Evolutionary conservation across 345 rosid species (phyloP).

Genomic region (Eucalyptus coolabah): DNA sequence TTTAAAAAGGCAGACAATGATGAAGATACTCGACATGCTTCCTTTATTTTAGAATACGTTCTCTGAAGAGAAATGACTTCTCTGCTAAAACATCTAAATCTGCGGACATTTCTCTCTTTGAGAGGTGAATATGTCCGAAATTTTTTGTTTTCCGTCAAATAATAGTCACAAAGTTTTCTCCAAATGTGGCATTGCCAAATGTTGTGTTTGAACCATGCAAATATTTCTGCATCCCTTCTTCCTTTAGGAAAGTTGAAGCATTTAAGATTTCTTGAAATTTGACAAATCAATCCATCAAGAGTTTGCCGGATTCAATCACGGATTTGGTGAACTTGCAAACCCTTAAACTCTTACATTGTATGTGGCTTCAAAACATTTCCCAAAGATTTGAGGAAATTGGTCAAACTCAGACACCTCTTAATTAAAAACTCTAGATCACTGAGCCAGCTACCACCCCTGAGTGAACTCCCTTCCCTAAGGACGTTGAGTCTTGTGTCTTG

Average conservation of each 20-base stretch:
- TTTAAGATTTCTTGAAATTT: no score
- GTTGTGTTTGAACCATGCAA: accelerated
- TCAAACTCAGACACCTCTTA: no score
- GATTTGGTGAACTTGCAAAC: no score
- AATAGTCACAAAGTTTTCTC: not conserved
- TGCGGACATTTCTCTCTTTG: not conserved
- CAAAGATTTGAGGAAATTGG: no score
- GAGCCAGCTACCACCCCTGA: not conserved
- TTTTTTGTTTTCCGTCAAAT: no score
- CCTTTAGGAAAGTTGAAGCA: no score
- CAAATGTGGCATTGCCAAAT: no score
- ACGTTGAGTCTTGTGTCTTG: not conserved
- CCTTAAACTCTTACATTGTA: accelerated
- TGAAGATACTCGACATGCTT: not conserved
- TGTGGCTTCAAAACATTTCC: no score
- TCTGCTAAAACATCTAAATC: not conserved
- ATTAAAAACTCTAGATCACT: accelerated
- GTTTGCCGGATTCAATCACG: no score
- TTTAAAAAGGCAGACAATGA: not conserved
- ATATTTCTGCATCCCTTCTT: no score
- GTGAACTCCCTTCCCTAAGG: not conserved
- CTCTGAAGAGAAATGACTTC: not conserved
- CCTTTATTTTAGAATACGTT: accelerated
- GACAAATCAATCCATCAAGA: accelerated
- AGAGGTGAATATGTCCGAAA: accelerated